phyloP scores from a whole-genome alignment of 805 yeast genomes.

The Candida ortonii region DNA sequence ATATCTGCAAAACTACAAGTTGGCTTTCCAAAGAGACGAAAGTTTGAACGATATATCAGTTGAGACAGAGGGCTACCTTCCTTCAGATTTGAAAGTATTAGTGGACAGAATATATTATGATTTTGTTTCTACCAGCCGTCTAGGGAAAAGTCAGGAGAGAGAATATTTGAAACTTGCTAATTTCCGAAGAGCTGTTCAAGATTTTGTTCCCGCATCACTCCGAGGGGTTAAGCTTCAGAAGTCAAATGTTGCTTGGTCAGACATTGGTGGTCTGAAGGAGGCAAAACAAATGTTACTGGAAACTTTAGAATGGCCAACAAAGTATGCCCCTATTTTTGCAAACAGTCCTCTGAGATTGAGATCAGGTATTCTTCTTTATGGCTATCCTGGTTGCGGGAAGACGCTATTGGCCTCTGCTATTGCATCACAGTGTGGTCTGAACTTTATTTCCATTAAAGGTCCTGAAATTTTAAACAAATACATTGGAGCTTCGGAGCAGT shows the following conservation, averaged over 20 bases:
- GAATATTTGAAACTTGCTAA: slow-evolving; percentile 29
- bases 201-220: slow-evolving; percentile 74
- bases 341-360: slow-evolving; percentile 83
- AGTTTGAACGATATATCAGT: slow-evolving; percentile 51
- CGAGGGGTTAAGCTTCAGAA: slow-evolving; percentile 86
- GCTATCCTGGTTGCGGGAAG: slow-evolving; percentile 98
- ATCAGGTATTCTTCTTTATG: slow-evolving; percentile 87
- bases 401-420: slow-evolving; percentile 90
- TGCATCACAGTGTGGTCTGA: slow-evolving; percentile 89
- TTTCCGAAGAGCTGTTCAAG: slow-evolving; percentile 58
- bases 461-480: slow-evolving; percentile 94
- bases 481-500: slow-evolving; percentile 96
- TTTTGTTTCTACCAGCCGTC: slow-evolving; percentile 18
- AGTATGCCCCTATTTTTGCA: slow-evolving; percentile 91
- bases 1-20: slow-evolving; percentile 21
- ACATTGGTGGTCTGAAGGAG: slow-evolving; percentile 81
- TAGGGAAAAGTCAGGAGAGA: slow-evolving; percentile 1
- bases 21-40: slow-evolving; percentile 39
- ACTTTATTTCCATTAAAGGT: slow-evolving; percentile 90
- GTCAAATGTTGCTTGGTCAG: slow-evolving; percentile 73
- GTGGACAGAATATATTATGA: slow-evolving; percentile 69
- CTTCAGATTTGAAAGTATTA: slow-evolving; percentile 72
- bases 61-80: slow-evolving; percentile 87
- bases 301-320: slow-evolving; percentile 96
- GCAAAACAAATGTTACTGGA: slow-evolving; percentile 78